Base-by-base conservation (phyloP, 192 early-diverging fungal genomes). In the Coemansia sp. region DNA sequence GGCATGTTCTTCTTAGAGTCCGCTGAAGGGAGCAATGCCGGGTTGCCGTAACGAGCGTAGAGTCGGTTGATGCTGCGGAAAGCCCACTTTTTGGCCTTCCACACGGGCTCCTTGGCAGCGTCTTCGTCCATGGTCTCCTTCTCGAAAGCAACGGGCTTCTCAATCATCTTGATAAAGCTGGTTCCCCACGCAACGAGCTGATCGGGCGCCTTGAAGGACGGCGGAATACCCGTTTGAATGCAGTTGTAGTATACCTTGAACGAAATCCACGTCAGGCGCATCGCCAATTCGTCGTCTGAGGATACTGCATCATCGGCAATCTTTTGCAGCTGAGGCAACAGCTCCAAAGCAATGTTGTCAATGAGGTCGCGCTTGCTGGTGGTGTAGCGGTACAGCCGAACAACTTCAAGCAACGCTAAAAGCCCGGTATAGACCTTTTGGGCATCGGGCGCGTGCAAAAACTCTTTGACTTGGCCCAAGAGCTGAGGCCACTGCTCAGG, bases 1-100 rank as follows among this genome's bases (percentile, higher is more conserved):
- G 77, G 56, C 9, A 55, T 73, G 67, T 87, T 86, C 62, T 69
- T 67, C 65, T 77, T 74, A 6, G 56, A 55, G 56, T 82, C 64
- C 63, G 68, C 69, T 7, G 79, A 62, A 12, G 87, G 79, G 45
- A 93, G 70, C 23, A 85, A 73, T 9, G 88, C 83, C 18, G 88
- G 89, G 69, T 91, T 93, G 47, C 92, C 89, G 63, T 89, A 90
- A 59, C 86, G 75, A 37, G 75, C 65, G 62, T 96, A 94, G 10
- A 94, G 86, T 20, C 87, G 88, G 85, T 96, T 94, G 69, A 99
- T 80, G 76, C 89, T 92, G 61, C 86, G 88, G 70, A 90, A 89
- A 8, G 95, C 90, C 95, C 97, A 97, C 70, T 96, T 95, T 75
- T 96, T 97, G 58, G 90, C 90, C 83, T 95, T 95, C 90, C 91